phyloP scores from a whole-genome alignment of 257 asterid genomes.

The Salvia miltiorrhiza region DNA sequence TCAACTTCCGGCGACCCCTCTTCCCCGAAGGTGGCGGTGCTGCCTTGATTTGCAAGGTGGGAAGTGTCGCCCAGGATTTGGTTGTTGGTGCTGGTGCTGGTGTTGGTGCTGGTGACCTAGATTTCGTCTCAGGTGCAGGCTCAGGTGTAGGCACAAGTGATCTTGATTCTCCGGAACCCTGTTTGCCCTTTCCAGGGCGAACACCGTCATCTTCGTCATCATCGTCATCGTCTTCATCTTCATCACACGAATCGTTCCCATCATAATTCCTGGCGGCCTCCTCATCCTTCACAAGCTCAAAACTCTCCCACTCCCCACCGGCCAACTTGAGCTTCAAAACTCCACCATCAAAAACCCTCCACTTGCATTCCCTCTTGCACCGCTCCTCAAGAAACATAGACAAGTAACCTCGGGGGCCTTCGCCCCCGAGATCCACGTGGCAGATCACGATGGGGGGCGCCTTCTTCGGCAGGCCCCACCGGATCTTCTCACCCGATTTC shows the following conservation, averaged over 20 bases:
- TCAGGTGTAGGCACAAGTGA: too few species aligned
- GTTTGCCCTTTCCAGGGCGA: neutral
- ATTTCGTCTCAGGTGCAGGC: too few species aligned
- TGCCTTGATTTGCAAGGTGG: too few species aligned
- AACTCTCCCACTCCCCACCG: constrained; percentile 3
- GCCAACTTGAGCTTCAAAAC: neutral
- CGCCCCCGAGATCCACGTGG: neutral
- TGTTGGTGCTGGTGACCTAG: too few species aligned
- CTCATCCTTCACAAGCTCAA: neutral
- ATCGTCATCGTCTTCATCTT: neutral
- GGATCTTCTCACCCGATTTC: constrained; percentile 3
- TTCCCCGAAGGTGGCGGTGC: too few species aligned
- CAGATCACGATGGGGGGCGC: neutral
- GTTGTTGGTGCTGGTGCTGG: too few species aligned
- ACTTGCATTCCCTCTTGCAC: constrained; percentile 17
- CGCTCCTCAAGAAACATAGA: neutral
- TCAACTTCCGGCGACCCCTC: too few species aligned
- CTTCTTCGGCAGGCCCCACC: neutral
- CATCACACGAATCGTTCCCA: neutral
- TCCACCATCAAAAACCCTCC: constrained; percentile 22
- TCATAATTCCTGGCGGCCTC: neutral
- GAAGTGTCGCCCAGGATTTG: too few species aligned
- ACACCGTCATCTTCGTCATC: neutral
- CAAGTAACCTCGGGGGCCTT: neutral
- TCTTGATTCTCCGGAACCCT: neutral